Conservation (phyloP, 352 stramenopile genomes). For the Phytopythium cucurbitacearum region DNA sequence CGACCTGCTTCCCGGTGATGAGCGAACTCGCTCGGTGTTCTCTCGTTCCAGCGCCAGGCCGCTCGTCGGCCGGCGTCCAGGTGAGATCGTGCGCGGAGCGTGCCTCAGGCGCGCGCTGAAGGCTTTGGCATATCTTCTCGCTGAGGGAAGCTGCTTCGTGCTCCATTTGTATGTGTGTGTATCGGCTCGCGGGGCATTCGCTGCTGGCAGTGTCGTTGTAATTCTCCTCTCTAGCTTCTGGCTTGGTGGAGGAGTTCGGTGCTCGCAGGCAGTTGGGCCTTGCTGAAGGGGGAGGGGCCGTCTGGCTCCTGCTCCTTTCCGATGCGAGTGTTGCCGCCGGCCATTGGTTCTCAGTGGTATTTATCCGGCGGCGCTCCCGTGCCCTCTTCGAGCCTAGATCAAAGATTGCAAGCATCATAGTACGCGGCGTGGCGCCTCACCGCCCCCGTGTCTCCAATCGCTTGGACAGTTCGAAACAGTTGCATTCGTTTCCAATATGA, state of each 20-base stretch:
- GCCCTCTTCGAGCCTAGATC: slow-evolving; percentile 41
- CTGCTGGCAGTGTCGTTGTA: slow-evolving; percentile 12
- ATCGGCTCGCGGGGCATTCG: slow-evolving; percentile 31
- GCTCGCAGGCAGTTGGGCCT: slow-evolving; percentile 32
- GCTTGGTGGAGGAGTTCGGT: background rate
- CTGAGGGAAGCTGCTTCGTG: slow-evolving; percentile 37
- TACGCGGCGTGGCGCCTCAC: slow-evolving; percentile 61
- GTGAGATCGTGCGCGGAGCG: slow-evolving; percentile 37
- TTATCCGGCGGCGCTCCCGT: slow-evolving; percentile 48
- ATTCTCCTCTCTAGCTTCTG: too few relatives aligned
- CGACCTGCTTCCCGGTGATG: slow-evolving; percentile 31
- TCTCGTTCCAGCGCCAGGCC: slow-evolving; percentile 48
- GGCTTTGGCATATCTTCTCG: slow-evolving; percentile 62
- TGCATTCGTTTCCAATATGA: background rate
- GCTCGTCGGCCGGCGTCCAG: slow-evolving; percentile 21
- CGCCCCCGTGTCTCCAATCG: slow-evolving; percentile 80
- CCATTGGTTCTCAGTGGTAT: slow-evolving; percentile 79
- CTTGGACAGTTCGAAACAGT: slow-evolving; percentile 34
- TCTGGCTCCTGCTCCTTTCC: slow-evolving; percentile 3
- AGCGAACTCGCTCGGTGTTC: slow-evolving; percentile 15
- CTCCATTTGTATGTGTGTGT: slow-evolving; percentile 6
- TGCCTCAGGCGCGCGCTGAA: slow-evolving; percentile 71
- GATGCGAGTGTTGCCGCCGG: slow-evolving; percentile 65
- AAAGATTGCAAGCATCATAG: slow-evolving; percentile 73
- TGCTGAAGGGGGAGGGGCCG: slow-evolving; percentile 11